These are phyloP conservation scores for Lentinula detonsa DNA, from an alignment of 768 basidiomycete genomes.

Conservation along the genomic window DNA sequence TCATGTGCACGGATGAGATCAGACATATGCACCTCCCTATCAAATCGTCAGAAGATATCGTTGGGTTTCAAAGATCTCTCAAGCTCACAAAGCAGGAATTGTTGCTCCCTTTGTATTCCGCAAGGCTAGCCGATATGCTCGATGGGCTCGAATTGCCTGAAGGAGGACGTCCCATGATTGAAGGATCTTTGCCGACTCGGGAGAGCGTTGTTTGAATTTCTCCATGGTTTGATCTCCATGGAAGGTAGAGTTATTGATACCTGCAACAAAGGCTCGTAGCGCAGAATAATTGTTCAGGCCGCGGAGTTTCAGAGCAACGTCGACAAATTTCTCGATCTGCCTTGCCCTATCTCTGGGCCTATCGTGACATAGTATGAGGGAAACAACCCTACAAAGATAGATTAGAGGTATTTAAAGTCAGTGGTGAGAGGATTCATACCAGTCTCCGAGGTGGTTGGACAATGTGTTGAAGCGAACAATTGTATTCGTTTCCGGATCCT, in stretches of 20 bases:
- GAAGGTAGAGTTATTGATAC: conserved; percentile 80
- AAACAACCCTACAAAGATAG: conserved; percentile 65
- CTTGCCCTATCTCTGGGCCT: conserved; percentile 67
- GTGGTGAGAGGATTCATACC: conserved; percentile 38
- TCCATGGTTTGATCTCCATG: conserved; percentile 76
- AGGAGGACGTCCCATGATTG: conserved; percentile 83
- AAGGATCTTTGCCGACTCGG: conserved; percentile 71
- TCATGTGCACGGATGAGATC: conserved; percentile 86
- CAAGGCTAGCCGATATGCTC: conserved; percentile 87
- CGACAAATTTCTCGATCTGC: conserved; percentile 86
- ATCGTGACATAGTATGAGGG: conserved; percentile 85
- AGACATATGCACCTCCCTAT: conserved; percentile 84
- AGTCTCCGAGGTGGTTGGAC: conserved; percentile 81
- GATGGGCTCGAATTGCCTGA: conserved; percentile 74
- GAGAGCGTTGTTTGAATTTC: conserved; percentile 56
- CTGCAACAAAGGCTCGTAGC: conserved; percentile 88
- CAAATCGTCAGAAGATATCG: conserved; percentile 9
- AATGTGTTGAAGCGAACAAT: conserved; percentile 69
- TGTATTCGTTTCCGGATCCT: conserved; percentile 57
- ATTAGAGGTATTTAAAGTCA: conserved; percentile 2
- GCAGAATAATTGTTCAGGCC: conserved; percentile 89
- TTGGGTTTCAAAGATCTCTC: not conserved
- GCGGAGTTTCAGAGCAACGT: conserved; percentile 76
- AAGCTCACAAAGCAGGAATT: conserved; percentile 75
- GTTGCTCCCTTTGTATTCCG: conserved; percentile 80